Percentiles rank a stretch among this genome's conserved stretches.
These are phyloP conservation scores for Sporothrix phasma DNA, from an alignment of 2,329 filamentous ascomycete genomes.

Conservation along the genomic window DNA sequence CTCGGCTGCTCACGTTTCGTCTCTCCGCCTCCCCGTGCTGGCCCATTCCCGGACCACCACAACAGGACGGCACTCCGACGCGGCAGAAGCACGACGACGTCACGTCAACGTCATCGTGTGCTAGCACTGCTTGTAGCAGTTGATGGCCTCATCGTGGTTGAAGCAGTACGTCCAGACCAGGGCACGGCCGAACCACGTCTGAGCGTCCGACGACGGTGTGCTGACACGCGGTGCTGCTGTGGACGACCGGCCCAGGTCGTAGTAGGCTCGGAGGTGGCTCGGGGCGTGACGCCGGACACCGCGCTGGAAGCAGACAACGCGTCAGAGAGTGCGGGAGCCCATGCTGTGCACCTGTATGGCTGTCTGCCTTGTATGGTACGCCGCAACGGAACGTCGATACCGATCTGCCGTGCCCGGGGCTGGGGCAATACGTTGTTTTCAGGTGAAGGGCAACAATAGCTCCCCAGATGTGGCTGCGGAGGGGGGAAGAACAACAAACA, in stretches of 20 bases:
- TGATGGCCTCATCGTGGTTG: constrained; percentile 61
- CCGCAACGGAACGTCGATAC: background rate
- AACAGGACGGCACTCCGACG: constrained; percentile 1
- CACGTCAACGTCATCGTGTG: constrained; percentile 35
- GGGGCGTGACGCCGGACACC: background rate
- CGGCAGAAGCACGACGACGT: constrained; percentile 30
- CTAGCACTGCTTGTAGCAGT: constrained; percentile 52
- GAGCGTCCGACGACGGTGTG: constrained; percentile 21
- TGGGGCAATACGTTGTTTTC: background rate
- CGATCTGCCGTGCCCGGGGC: background rate
- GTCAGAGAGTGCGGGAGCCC: background rate
- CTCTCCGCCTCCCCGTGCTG: background rate
- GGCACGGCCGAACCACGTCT: constrained; percentile 62
- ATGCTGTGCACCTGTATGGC: background rate
- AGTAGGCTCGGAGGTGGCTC: constrained; percentile 10
- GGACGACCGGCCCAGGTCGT: constrained; percentile 4
- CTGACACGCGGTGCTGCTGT: background rate
- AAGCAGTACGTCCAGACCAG: constrained; percentile 67
- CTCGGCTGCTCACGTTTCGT: no score
- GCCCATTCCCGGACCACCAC: no score
- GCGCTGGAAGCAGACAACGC: background rate
- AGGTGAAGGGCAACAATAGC: background rate
- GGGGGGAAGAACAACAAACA: background rate
- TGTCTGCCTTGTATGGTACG: background rate
- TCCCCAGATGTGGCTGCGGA: background rate